Evolutionary conservation across 257 asterid species (phyloP).

Genomic region (Rhazya stricta): DNA sequence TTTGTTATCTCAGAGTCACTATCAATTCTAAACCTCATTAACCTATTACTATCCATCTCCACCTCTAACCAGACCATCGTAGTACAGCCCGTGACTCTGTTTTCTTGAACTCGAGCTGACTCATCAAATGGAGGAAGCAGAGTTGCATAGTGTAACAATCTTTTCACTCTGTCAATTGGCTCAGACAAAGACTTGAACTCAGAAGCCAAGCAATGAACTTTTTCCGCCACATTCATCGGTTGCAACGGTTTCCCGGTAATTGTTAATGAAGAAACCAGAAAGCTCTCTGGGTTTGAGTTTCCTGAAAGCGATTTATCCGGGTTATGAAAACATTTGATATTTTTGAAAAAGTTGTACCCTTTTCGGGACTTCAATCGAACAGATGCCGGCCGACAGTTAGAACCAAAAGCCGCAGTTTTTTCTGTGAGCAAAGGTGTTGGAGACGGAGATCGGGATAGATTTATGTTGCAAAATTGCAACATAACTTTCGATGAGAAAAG

Average conservation of each 20-base stretch:
- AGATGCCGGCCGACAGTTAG: background rate
- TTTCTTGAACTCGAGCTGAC: slow-evolving; percentile 28
- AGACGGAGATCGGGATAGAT: slow-evolving; percentile 11
- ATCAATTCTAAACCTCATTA: slow-evolving; percentile 44
- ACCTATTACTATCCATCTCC: slow-evolving; percentile 26
- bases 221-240: slow-evolving; percentile 38
- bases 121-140: slow-evolving; percentile 30
- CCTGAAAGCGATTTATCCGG: slow-evolving; percentile 10
- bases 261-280: slow-evolving; percentile 18
- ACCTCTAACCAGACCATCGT: slow-evolving; percentile 44
- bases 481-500: slow-evolving; percentile 13
- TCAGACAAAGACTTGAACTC: slow-evolving; percentile 32
- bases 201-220: slow-evolving; percentile 32
- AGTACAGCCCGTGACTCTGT: slow-evolving; percentile 41
- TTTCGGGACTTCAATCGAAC: slow-evolving; percentile 13
- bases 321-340: slow-evolving; percentile 11
- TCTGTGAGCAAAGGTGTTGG: background rate
- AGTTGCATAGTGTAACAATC: slow-evolving; percentile 38
- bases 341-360: slow-evolving; percentile 10
- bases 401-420: background rate
- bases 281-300: background rate
- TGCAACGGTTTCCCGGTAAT: slow-evolving; percentile 12
- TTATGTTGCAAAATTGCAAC: slow-evolving; percentile 24
- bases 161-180: slow-evolving; percentile 44
- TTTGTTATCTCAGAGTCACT: slow-evolving; percentile 82